phyloP scores from a whole-genome alignment of 2,329 filamentous ascomycete genomes.

The Coniella lustricola region DNA sequence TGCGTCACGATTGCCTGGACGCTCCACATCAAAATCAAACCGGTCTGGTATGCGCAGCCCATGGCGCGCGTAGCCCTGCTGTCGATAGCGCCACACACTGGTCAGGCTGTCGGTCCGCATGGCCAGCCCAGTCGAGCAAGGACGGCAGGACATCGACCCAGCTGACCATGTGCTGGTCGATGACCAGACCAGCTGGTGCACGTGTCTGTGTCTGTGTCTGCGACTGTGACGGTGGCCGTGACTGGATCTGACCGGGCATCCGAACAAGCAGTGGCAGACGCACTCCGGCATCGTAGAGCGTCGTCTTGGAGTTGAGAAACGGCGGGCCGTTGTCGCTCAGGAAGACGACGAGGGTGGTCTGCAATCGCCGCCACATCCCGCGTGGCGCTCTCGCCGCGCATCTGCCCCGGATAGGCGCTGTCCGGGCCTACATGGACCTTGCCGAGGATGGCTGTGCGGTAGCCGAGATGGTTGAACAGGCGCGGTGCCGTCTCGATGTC shows the following conservation, averaged over 20 bases:
- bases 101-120: slow-evolving; percentile 11
- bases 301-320: slow-evolving; percentile 45
- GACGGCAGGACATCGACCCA: slow-evolving; percentile 41
- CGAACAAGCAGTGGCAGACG: slow-evolving; percentile 36
- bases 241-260: too few species aligned
- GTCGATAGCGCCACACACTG: slow-evolving; percentile 15
- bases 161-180: slow-evolving; percentile 37
- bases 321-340: slow-evolving; percentile 42
- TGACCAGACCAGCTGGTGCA: too few species aligned
- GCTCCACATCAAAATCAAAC: slow-evolving; percentile 23
- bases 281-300: slow-evolving; percentile 40
- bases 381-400: slow-evolving; percentile 28
- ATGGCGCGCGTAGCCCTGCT: slow-evolving; percentile 18
- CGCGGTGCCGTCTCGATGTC: slow-evolving; percentile 33
- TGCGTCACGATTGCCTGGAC: background rate
- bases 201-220: too few species aligned
- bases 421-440: slow-evolving; percentile 39
- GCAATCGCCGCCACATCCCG: slow-evolving; percentile 35
- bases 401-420: slow-evolving; percentile 32
- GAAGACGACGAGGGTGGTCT: slow-evolving; percentile 38
- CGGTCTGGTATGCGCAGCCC: slow-evolving; percentile 21
- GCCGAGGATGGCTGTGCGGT: slow-evolving; percentile 37
- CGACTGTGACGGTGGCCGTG: too few species aligned
- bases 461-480: slow-evolving; percentile 31
- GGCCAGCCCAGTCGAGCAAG: slow-evolving; percentile 31